A percentile compares a stretch with the other conserved stretches of the same genome.
phyloP scores from a whole-genome alignment of 2,329 filamentous ascomycete species.

The Rhinocladiella similis region DNA sequence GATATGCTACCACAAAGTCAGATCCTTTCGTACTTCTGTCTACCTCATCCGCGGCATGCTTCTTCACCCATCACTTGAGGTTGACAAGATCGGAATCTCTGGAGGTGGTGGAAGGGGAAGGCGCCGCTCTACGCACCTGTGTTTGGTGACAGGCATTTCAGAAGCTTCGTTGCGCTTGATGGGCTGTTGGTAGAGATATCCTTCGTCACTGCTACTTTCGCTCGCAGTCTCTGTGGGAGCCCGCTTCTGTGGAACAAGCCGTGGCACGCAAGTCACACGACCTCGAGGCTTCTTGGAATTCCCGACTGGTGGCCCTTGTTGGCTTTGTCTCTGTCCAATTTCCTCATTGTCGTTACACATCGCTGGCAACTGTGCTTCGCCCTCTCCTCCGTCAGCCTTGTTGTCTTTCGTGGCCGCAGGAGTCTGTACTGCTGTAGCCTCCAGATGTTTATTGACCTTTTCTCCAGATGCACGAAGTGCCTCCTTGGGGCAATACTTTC shows the following conservation, averaged over 20 bases:
- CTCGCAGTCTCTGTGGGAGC: background rate
- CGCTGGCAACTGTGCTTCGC: no score
- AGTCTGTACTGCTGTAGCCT: no score
- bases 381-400: no score
- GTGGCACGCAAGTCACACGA: background rate
- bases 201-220: conserved; percentile 18
- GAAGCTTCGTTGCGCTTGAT: background rate
- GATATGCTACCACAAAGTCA: no score
- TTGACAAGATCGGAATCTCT: conserved; percentile 26
- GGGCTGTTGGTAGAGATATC: conserved; percentile 1
- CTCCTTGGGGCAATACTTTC: background rate
- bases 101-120: conserved; percentile 24
- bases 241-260: conserved; percentile 9
- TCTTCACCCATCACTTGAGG: conserved; percentile 19
- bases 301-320: background rate
- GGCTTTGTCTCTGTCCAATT: no score
- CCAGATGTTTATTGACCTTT: no score
- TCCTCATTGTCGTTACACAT: background rate
- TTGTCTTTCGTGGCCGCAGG: no score
- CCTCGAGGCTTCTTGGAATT: background rate
- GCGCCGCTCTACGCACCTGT: background rate
- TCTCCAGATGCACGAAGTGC: no score
- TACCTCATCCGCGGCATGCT: background rate
- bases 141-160: background rate
- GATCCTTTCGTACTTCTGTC: background rate